These are phyloP conservation scores for Monosporascus sp. DNA, from an alignment of 2,329 filamentous ascomycete genomes.

Conservation along the genomic window DNA sequence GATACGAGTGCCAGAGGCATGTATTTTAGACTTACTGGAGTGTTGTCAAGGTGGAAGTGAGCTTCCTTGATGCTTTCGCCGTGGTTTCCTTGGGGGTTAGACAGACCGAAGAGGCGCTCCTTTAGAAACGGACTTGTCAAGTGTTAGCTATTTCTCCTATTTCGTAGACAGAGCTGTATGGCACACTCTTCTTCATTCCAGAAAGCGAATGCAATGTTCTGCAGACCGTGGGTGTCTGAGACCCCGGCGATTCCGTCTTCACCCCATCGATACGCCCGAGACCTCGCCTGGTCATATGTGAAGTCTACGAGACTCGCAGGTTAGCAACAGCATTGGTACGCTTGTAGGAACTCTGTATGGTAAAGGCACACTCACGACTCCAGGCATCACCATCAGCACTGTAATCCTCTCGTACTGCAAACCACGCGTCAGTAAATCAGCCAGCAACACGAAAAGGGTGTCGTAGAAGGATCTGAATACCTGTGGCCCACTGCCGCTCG, in stretches of 20 bases:
- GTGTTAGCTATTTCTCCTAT: constrained; percentile 32
- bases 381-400: constrained; percentile 85
- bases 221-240: constrained; percentile 79
- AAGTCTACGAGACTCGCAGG: constrained; percentile 58
- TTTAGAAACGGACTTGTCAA: constrained; percentile 75
- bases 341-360: constrained; percentile 2
- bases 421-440: constrained; percentile 10
- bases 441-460: background rate
- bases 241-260: constrained; percentile 96
- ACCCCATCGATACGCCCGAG: constrained; percentile 87
- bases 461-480: constrained; percentile 38
- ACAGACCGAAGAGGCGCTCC: constrained; percentile 89
- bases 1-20: constrained; percentile 1
- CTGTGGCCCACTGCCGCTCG: constrained; percentile 93
- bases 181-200: constrained; percentile 93
- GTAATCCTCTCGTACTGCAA: constrained; percentile 83
- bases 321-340: constrained; percentile 19
- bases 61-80: constrained; percentile 96
- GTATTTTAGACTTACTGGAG: constrained; percentile 49
- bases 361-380: constrained; percentile 64
- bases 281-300: constrained; percentile 85
- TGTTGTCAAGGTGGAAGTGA: constrained; percentile 95
- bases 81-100: constrained; percentile 95
- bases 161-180: background rate
- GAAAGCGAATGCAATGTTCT: constrained; percentile 93